Percentiles rank a stretch among this genome's conserved stretches.
Conservation (phyloP, 805 yeast species). For the Ogataea angusta region DNA sequence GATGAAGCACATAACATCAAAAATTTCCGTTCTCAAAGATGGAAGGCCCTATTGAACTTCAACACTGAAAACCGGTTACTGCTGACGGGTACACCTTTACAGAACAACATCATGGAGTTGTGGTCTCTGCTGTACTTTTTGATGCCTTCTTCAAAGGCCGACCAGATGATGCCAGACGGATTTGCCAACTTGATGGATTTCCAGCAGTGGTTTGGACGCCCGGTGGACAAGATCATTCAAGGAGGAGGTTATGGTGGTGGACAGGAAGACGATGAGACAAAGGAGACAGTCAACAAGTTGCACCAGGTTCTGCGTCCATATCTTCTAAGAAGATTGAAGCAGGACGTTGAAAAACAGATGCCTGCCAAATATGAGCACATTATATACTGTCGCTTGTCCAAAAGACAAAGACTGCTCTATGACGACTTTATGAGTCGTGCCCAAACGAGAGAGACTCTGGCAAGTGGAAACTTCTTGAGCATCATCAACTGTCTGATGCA, state of each 20-base stretch:
- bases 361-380: conserved; percentile 97
- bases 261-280: conserved; percentile 70
- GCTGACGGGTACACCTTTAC: conserved; percentile 95
- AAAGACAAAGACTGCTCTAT: conserved; percentile 85
- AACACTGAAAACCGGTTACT: conserved; percentile 85
- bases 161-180: conserved; percentile 83
- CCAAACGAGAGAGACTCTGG: conserved; percentile 88
- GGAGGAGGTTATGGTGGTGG: conserved; percentile 44
- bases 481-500: conserved; percentile 98
- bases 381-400: conserved; percentile 85
- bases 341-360: conserved; percentile 98
- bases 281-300: conserved; percentile 77
- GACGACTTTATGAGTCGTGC: conserved; percentile 98
- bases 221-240: conserved; percentile 90
- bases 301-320: conserved; percentile 95
- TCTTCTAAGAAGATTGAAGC: conserved; percentile 82
- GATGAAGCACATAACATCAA: conserved; percentile 99
- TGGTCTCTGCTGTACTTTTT: conserved; percentile 94
- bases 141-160: conserved; percentile 80
- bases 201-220: conserved; percentile 98
- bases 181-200: conserved; percentile 95
- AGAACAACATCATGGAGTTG: conserved; percentile 88
- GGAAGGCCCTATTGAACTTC: conserved; percentile 94
- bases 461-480: conserved; percentile 90
- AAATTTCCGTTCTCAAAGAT: conserved; percentile 91